Evolutionary conservation across 257 asterid species (phyloP), one percentile per base, ranked within the genome.

Genomic region (Parsonsia alboflavescens): DNA sequence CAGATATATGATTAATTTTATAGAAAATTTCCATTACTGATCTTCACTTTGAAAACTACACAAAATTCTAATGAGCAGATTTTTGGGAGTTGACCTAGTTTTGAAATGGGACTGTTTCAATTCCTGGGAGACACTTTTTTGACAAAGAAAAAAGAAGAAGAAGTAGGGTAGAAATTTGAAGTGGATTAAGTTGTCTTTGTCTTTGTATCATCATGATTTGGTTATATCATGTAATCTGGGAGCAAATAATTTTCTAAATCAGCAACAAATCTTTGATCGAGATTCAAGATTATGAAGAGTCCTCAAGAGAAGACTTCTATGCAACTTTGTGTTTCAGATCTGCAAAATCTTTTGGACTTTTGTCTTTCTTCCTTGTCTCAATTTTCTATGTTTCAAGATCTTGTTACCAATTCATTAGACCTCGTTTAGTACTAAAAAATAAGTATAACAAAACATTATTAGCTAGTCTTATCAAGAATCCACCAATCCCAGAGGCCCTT

Each of bases 401-500:
- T 36, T 54, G 39, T 57, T 12, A 72, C 10, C 52, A 33, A 21
- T 54, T 36, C 36, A 21, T 17, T 71, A 36, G 33, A 39, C n/a
- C 68, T n/a, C 9, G 16, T 12, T 56, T 10, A 56, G 48, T 33
- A 33, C 39, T 33, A 33, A 33, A 1, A 33, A n/a, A n/a, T n/a
- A n/a, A n/a, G n/a, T n/a, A n/a, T n/a, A 19, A 54, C 28, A 26
- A 21, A 54, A 54, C 24, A 21, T 54, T 7, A 21, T 21, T 52
- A 74, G 13, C 45, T 52, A 74, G 13, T 44, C 77, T 72, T 72
- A 77, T 77, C 81, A 64, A 65, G 24, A 65, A 41, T 15, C 33
- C 24, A 21, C 73, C 77, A 78, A 78, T 67, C 12, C 12, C 39
- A 33, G 19, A 63, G 24, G 22, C 12, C 36, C 13, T 63, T 30